Evolutionary conservation across 768 basidiomycete genomes (phyloP).

Genomic region (Mycena maculata): DNA sequence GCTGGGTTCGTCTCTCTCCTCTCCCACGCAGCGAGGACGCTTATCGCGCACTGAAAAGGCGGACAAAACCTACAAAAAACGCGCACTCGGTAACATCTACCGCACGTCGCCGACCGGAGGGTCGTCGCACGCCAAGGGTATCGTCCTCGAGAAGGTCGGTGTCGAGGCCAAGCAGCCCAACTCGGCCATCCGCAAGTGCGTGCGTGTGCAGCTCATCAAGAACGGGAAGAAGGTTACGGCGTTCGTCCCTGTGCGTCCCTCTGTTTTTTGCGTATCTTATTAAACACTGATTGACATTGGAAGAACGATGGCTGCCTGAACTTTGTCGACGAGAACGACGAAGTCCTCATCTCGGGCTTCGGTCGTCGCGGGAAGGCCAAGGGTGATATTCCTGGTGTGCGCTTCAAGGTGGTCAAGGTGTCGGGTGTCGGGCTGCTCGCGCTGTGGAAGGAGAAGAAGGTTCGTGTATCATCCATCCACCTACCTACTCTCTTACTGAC

Average conservation of each 20-base stretch:
- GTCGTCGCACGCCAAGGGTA: constrained; percentile 99
- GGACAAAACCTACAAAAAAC: constrained; percentile 99
- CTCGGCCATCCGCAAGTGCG: constrained; percentile 99
- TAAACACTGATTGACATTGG: no score
- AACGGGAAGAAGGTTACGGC: constrained; percentile 99
- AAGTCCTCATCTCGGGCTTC: constrained; percentile 99
- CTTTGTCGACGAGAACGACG: constrained; percentile 99
- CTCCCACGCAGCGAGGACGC: no score
- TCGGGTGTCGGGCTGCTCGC: constrained; percentile 99
- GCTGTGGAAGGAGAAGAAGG: constrained; percentile 99
- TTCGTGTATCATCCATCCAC: constrained; percentile 45
- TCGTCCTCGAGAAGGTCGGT: constrained; percentile 99
- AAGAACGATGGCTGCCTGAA: constrained; percentile 98
- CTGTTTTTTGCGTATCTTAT: constrained; percentile 14
- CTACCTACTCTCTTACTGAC: constrained; percentile 8
- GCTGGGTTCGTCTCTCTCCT: constrained; percentile 80
- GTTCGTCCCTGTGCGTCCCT: constrained; percentile 90
- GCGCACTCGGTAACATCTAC: constrained; percentile 99
- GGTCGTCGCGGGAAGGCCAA: constrained; percentile 99
- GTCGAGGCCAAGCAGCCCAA: constrained; percentile 99
- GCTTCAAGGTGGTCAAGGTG: constrained; percentile 99
- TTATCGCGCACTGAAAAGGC: constrained; percentile 66
- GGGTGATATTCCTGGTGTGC: constrained; percentile 99
- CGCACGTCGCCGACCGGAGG: constrained; percentile 99
- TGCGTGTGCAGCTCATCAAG: constrained; percentile 99